Evolutionary conservation across 352 stramenopile genomes (phyloP), one percentile per base, ranked within the genome.

Genomic region (Phytophthora lateralis): DNA sequence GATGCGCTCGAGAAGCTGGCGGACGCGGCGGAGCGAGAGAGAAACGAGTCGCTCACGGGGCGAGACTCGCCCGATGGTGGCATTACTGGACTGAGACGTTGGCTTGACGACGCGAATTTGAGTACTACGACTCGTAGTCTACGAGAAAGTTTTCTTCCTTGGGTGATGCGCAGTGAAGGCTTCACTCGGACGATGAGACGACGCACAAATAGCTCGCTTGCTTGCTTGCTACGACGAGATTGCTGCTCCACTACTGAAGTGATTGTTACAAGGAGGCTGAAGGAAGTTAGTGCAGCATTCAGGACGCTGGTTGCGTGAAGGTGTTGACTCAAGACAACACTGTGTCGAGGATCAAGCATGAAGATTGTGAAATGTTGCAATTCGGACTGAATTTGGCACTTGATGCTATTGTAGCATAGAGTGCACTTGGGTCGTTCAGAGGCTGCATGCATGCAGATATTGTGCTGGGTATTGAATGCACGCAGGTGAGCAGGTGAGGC

Each of bases 31-130:
- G 53, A 52, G 18, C 53, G 46, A n/a, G 55, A 26, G 7, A 64
- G 15, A 48, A 65, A 65, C 15, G 57, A 65, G 47, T 32, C 34
- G 42, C 24, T 59, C 41, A 65, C 39, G 7, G 39, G 30, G 14
- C 57, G 57, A 30, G 18, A 32, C 15, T 21, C 43, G 12, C 54
- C 17, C 17, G 48, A 32, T n/a, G 50, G n/a, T 18, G 7, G 29
- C n/a, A 51, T 51, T 26, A 18, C 21, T 24, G 15, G 43, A 34
- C 7, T 20, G 7, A 11, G 43, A 17, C 15, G 43, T 20, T 17
- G 14, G 5, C 11, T 45, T 6, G 21, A 18, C 10, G 14, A 4
- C 2, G 35, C 48, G 20, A 55, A 9, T 44, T 37, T 11, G 7
- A 10, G 18, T 30, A 24, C 45, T 32, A 55, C 32, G 47, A 43